These are phyloP conservation scores for Cornus kousa DNA, from an alignment of 148 eudicot genomes.

Conservation along the genomic window DNA sequence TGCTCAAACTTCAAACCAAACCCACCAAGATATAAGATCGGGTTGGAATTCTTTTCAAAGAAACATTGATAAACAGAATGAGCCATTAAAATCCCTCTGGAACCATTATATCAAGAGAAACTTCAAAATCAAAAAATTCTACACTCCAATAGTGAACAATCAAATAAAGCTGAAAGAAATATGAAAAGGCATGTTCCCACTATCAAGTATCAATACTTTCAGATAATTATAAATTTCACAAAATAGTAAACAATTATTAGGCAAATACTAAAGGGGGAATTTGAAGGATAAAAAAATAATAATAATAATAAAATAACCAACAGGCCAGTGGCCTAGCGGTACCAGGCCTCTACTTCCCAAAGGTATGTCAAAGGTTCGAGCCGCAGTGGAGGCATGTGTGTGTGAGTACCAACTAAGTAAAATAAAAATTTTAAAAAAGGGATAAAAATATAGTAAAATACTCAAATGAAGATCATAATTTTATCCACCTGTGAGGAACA, in stretches of 20 bases:
- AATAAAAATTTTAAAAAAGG: too few relatives aligned
- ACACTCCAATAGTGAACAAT: neutral
- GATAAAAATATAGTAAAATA: neutral
- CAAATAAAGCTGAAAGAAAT: neutral
- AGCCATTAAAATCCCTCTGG: too few relatives aligned
- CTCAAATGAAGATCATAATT: neutral
- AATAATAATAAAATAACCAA: too few relatives aligned
- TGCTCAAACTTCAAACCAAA: too few relatives aligned
- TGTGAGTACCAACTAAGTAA: too few relatives aligned
- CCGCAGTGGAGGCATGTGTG: too few relatives aligned
- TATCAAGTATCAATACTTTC: neutral
- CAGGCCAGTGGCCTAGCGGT: too few relatives aligned
- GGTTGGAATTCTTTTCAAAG: too few relatives aligned
- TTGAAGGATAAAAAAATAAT: neutral
- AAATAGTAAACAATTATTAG: neutral
- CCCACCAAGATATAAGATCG: too few relatives aligned
- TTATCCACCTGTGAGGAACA: constrained; percentile 87
- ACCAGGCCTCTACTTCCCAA: too few relatives aligned
- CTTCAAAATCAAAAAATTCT: neutral
- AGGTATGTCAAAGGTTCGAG: too few relatives aligned
- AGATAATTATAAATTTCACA: neutral
- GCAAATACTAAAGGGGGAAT: neutral
- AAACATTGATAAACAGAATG: too few relatives aligned
- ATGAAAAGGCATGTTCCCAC: neutral
- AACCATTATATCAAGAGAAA: neutral